Base-by-base conservation (phyloP, 2,329 filamentous ascomycete genomes). In the Fusarium sarcochroum region DNA sequence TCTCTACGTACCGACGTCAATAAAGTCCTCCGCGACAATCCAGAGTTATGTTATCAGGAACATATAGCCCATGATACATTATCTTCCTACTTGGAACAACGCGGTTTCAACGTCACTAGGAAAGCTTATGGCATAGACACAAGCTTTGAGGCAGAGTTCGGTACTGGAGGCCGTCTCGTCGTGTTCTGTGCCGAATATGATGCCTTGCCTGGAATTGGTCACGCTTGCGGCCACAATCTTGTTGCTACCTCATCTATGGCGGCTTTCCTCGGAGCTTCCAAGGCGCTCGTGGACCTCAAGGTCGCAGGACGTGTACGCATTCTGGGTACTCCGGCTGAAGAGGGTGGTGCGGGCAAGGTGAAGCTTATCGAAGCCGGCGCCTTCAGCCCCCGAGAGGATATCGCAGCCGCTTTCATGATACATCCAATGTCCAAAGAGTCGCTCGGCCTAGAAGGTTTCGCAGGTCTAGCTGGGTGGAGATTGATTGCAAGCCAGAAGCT, bases 121-220 rank as follows among this genome's bases (percentile, higher is more conserved):
- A 21, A 38, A 11, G 47, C 47, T 4, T 50, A 50, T 20, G 21
- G 9, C 15, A 50, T 50, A 7, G 7, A 17, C 5, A 50, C 47
- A 40, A 27, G 34, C 34, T 50, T 50, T 14, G 34, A 50, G 21
- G 47, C 47, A 17, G 47, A 50, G 11, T 38, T 40, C 6, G 47
- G 47, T 21, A 13, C 34, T 15, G 34, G 47, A 5, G 47, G 38
- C 1, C 21, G 38, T 13, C 18, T 18, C 7, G 17, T 50, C 9
- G 20, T 50, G 7, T 50, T 38, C 17, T 50, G 47, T 20, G 47
- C 47, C 25, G 47, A 50, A 21, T 50, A 50, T 35, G 47, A 50
- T n/a, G 47, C 47, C 3, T 35, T 50, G 9, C 47, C 47, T 9
- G 21, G 21, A 2, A 50, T 50, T 1, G 34, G 47, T 3, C 47